phyloP scores from a whole-genome alignment of 2,329 filamentous ascomycete genomes.

The Fusarium sp. region DNA sequence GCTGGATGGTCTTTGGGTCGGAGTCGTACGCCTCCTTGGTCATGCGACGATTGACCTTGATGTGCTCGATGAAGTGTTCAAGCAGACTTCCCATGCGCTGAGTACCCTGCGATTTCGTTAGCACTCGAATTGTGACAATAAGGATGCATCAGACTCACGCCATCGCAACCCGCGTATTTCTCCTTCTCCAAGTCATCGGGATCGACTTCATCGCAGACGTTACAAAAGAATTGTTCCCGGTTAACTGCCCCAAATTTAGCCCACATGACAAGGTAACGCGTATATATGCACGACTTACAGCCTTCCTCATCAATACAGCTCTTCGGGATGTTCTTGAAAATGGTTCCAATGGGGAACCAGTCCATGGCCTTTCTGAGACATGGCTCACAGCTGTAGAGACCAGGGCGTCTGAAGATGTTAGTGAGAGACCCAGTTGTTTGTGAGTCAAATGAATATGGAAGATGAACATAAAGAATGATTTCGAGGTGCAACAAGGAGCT shows the following conservation, averaged over 20 bases:
- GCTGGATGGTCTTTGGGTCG: accelerated
- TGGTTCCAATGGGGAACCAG: accelerated
- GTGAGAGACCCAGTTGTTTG: background rate
- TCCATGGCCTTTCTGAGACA: background rate
- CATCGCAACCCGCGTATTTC: background rate
- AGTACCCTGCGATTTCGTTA: accelerated
- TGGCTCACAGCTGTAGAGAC: background rate
- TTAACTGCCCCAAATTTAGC: background rate
- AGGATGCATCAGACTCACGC: background rate
- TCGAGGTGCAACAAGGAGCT: too few species aligned
- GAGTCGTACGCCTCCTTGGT: background rate
- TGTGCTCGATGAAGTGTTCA: background rate
- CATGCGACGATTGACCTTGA: accelerated
- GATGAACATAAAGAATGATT: too few species aligned
- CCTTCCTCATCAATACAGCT: background rate
- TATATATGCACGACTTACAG: background rate
- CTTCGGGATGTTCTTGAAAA: accelerated
- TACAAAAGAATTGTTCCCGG: accelerated
- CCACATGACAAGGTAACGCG: background rate
- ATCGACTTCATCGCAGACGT: background rate
- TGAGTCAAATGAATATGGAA: too few species aligned
- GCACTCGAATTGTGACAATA: accelerated
- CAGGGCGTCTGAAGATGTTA: accelerated
- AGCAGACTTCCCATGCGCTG: background rate
- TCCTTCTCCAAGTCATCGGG: too few species aligned